Base-by-base conservation (phyloP, 208 protist species). In the Trypanosoma avium region DNA sequence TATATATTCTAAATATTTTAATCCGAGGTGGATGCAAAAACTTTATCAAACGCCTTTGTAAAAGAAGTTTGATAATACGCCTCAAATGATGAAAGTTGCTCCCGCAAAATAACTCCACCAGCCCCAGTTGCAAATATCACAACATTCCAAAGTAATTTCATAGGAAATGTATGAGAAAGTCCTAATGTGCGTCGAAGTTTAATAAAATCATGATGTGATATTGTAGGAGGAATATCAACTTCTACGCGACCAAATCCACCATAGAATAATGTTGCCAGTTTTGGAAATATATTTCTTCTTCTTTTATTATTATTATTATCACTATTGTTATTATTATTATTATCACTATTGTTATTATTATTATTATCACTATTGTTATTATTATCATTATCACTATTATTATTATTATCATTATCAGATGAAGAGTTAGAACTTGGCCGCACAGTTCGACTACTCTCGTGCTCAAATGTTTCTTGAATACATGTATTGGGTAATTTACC, bases 61-160 rank as follows among this genome's bases (percentile, higher is more conserved):
- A 77, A 77, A 6, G 70, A 59, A 5, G 60, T 60, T 19, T 52
- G 22, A 32, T 77, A 77, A 32, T 69, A 72, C 22, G 35, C 17
- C 21, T 4, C 21, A 42, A 77, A 71, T 7, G 35, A 67, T 3
- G 21, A 22, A 30, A 48, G 42, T 17, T 64, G 57, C 21, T 64
- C 35, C 27, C 40, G 58, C 52, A 68, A 43, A 29, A 84, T 64
- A 33, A 52, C 57, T 10, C 72, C 75, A 30, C 77, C 82, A 0
- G 86, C 55, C 4, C 78, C 82, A 12, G 76, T 66, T 22, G 82
- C 81, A 24, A 78, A 74, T 65, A 88, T 62, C 32, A 88, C 61
- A n/a, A 81, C 74, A 36, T 93, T 93, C 84, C 87, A 93, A 17
- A 93, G 70, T 38, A 90, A 70, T 29, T 65, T 61, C 61, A 87